Conservation (phyloP, 305 asterid genomes). For the Rubia occidens region DNA sequence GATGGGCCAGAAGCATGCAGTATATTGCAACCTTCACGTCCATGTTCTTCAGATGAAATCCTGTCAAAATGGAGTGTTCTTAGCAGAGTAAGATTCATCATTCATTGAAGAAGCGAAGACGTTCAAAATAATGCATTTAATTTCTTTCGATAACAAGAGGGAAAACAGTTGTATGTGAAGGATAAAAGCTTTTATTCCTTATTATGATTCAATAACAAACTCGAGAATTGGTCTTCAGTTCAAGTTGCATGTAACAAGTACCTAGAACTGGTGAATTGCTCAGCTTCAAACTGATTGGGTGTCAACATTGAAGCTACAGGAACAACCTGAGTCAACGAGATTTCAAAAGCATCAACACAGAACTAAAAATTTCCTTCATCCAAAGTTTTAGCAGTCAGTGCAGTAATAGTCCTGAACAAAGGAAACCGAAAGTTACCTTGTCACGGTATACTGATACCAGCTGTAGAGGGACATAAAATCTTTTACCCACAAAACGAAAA, state of each 20-base stretch:
- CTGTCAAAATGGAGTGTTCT: conserved; percentile 30
- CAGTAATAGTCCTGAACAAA: background rate
- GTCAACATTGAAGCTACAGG: conserved; percentile 96
- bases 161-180: conserved; percentile 10
- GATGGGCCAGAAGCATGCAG: conserved; percentile 96
- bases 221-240: background rate
- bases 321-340: conserved; percentile 55
- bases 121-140: background rate
- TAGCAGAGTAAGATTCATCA: conserved; percentile 6
- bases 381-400: background rate
- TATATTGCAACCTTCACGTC: conserved; percentile 83
- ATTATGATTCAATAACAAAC: background rate
- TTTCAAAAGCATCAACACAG: conserved; percentile 21
- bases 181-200: background rate
- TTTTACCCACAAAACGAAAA: conserved; percentile 26
- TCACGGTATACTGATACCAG: conserved; percentile 80
- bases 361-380: conserved; percentile 5
- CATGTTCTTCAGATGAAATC: conserved; percentile 80
- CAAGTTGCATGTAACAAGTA: conserved; percentile 26
- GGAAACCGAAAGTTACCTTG: conserved; percentile 47
- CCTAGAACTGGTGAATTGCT: conserved; percentile 70
- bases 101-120: background rate
- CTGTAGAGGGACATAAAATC: conserved; percentile 82
- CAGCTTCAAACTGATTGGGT: conserved; percentile 98
- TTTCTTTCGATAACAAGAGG: background rate